phyloP scores from a whole-genome alignment of 2,329 filamentous ascomycete species.

The Trichoderma lentiforme region DNA sequence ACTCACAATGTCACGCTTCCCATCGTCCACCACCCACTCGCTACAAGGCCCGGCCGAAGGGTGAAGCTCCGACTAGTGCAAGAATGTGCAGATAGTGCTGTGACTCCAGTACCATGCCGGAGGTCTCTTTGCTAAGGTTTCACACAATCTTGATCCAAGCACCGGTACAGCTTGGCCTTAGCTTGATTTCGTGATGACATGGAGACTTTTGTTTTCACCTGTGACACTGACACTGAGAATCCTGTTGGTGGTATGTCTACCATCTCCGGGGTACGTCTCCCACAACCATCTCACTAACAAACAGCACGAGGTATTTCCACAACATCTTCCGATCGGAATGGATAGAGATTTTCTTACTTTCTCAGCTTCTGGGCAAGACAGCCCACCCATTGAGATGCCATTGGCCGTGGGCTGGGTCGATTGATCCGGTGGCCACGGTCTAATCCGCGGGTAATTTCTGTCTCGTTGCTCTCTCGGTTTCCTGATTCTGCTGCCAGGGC shows the following conservation, averaged over 20 bases:
- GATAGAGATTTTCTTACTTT: neutral
- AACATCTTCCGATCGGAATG: neutral
- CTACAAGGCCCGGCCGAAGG: neutral
- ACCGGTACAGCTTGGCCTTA: neutral
- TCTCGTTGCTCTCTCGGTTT: neutral
- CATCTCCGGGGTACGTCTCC: neutral
- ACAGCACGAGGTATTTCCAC: neutral
- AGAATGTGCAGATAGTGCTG: neutral
- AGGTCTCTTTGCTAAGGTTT: neutral
- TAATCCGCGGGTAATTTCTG: neutral
- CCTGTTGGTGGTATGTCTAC: neutral
- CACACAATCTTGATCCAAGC: neutral
- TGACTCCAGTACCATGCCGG: neutral
- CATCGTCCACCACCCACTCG: neutral
- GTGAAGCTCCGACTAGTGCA: neutral
- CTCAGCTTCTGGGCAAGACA: conserved; percentile 1
- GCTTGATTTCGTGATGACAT: neutral
- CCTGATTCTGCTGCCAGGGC: conserved; percentile 10
- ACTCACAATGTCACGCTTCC: neutral
- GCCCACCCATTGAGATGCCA: neutral
- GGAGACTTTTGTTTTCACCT: neutral
- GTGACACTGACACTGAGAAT: neutral
- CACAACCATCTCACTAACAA: neutral
- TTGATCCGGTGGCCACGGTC: neutral
- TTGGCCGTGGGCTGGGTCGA: neutral